Evolutionary conservation across 345 rosid genomes (phyloP), one percentile per base, ranked within the genome.

Genomic region (Brassica cretica): DNA sequence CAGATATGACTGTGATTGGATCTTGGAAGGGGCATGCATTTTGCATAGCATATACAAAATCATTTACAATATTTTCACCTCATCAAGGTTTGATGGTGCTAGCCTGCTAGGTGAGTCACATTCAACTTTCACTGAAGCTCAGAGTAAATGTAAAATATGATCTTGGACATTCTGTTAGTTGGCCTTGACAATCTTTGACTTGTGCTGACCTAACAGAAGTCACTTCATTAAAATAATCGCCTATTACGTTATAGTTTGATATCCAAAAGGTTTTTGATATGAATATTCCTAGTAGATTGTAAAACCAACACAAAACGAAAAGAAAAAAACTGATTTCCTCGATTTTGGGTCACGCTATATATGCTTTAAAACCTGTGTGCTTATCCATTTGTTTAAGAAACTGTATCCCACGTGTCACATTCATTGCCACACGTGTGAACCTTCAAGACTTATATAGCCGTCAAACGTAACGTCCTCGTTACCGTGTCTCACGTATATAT

Each of bases 361-460:
- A 39, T 18, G 14, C 6, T 72, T 6, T 33, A 25, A 69, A 76
- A 62, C 76, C 85, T 67, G 81, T 74, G 74, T 67, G 83, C 81
- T 82, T 79, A 76, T 76, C 81, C 56, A 3, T 32, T 63, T n/a
- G n/a, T 46, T 14, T 44, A 35, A 32, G 41, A 73, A 55, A 27
- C 76, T 39, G 1, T 39, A 19, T 69, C 73, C 72, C 81, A 80
- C 76, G 79, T 80, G 83, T 80, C 79, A 0, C 37, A 16, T 56
- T 60, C 63, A 5, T 32, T 55, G 25, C 64, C 73, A 69, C 83
- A 83, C 79, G 77, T 77, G 82, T 78, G 80, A 70, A 71, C 15
- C 16, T 18, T 37, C 16, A 6, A 49, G 32, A 12, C 30, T 18
- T 29, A 60, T 59, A 46, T 16, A 32, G 70, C 74, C 78, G 77